Percentiles rank a stretch among this genome's conserved stretches.
phyloP scores from a whole-genome alignment of 2,329 filamentous ascomycete species.

The Hymenoscyphus albidus region DNA sequence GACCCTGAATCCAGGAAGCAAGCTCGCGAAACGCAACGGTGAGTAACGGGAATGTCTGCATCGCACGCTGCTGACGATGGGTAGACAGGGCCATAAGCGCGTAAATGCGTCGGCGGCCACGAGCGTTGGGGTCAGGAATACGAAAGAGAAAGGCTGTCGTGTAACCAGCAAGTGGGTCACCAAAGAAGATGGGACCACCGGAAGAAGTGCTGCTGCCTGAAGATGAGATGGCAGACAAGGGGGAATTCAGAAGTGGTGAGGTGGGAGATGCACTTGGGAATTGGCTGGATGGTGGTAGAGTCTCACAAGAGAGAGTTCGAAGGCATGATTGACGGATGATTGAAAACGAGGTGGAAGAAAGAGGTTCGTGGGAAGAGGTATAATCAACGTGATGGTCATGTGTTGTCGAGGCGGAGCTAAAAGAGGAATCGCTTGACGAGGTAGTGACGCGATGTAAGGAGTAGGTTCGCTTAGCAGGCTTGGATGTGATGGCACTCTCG shows the following conservation, averaged over 20 bases:
- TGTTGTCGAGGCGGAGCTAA: slow-evolving; percentile 40
- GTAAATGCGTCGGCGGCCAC: slow-evolving; percentile 66
- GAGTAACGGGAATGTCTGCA: slow-evolving; percentile 63
- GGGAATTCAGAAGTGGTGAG: slow-evolving; percentile 41
- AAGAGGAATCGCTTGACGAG: slow-evolving; percentile 36
- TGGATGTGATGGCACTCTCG: slow-evolving; percentile 24
- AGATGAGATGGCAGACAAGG: slow-evolving; percentile 35
- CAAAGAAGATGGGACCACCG: slow-evolving; percentile 66
- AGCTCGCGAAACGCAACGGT: slow-evolving; percentile 60
- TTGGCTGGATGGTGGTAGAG: slow-evolving; percentile 50
- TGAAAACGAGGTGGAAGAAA: slow-evolving; percentile 60
- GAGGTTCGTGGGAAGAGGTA: slow-evolving; percentile 64
- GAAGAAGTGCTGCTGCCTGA: slow-evolving; percentile 48
- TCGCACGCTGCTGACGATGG: slow-evolving; percentile 59
- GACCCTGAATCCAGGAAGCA: slow-evolving; percentile 61
- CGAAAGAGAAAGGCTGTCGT: slow-evolving; percentile 69
- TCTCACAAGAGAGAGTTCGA: slow-evolving; percentile 63
- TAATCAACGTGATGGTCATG: slow-evolving; percentile 66
- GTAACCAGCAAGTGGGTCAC: slow-evolving; percentile 61
- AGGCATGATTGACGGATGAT: slow-evolving; percentile 63
- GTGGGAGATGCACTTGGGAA: slow-evolving; percentile 37
- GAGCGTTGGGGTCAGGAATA: slow-evolving; percentile 63
- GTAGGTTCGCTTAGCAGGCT: slow-evolving; percentile 19
- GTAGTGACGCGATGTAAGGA: slow-evolving; percentile 22
- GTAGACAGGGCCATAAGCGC: slow-evolving; percentile 63